Base-by-base conservation (phyloP, 768 basidiomycete genomes). In the Phylloporus sp. region DNA sequence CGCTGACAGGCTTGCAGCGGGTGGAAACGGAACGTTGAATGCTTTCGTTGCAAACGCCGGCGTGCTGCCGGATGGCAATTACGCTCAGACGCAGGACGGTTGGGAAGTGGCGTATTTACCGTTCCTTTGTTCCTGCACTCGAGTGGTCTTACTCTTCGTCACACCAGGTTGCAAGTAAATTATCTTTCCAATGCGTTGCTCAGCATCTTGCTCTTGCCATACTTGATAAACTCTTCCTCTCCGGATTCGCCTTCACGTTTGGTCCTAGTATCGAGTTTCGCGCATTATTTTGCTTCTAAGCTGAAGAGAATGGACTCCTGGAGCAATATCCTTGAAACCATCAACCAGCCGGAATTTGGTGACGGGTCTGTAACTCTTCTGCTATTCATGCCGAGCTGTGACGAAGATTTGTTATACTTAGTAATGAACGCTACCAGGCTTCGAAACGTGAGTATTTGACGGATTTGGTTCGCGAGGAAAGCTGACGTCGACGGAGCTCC, bases 41-140 rank as follows among this genome's bases (percentile, higher is more conserved):
- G 44, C 61, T 3, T 48, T 73, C 17, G 50, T 70, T 18, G 57
- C 57, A 6, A 69, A 68, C 32, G 70, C 68, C 2, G 69, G 63
- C 8, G 42, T 60, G 8, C 43, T 53, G 2, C 14, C 17, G n/a
- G n/a, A n/a, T 1, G 2, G 1, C 0, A 31, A 42, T 1, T 69
- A 69, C 31, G 26, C 50, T n/a, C 46, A 52, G n/a, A 72, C 72
- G 0, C 32, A 49, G 2, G 78, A 80, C 49, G 76, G 73, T 8
- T 79, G 73, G 73, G 78, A 80, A 52, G 22, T 57, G 24, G 62
- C 54, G 78, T 77, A 46, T 22, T 61, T 57, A 14, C 28, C n/a
- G 20, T 33, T 6, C 7, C 35, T 1, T 41, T 24, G 9, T 36
- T n/a, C 7, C 24, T 20, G 3, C 9, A 18, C 10, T 13, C 13